A percentile compares a stretch with the other conserved stretches of the same genome.
Conservation (phyloP, 1,139 yeast genomes). For the Suhomyces anneliseae region DNA sequence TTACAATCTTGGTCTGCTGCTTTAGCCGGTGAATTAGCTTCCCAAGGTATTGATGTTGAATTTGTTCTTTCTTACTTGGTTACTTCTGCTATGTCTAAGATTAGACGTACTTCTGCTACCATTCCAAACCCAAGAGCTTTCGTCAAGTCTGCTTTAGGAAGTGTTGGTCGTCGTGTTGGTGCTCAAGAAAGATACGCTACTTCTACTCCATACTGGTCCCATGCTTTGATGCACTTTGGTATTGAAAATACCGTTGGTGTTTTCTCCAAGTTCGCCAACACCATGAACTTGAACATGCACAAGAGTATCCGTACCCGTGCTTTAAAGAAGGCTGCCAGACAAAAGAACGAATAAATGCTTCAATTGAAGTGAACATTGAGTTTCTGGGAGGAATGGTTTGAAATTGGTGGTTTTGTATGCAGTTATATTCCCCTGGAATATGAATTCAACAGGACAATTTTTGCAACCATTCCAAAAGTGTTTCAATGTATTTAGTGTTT, state of each 20-base stretch:
- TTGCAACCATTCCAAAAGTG: too few species aligned
- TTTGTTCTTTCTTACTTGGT: conserved; percentile 87
- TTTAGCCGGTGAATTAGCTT: conserved; percentile 78
- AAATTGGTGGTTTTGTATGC: not conserved
- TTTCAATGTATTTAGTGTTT: too few species aligned
- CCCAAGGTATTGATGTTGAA: conserved; percentile 78
- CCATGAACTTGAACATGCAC: conserved; percentile 74
- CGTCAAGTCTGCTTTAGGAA: conserved; percentile 65
- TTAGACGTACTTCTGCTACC: conserved; percentile 67
- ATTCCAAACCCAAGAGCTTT: conserved; percentile 84
- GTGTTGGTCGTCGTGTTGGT: conserved; percentile 83
- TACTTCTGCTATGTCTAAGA: conserved; percentile 94
- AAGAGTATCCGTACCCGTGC: conserved; percentile 78
- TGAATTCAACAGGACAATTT: too few species aligned
- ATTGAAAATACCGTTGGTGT: conserved; percentile 82
- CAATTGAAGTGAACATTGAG: not conserved
- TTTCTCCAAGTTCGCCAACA: conserved; percentile 67
- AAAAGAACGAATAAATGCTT: conserved; percentile 10
- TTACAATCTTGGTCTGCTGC: conserved; percentile 91
- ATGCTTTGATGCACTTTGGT: conserved; percentile 87
- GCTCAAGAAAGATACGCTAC: conserved; percentile 91
- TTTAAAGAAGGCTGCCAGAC: conserved; percentile 68
- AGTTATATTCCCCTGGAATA: too few species aligned
- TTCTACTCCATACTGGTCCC: conserved; percentile 89
- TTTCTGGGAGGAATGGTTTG: not conserved